phyloP scores from a whole-genome alignment of 306 rosid species.

The Casuarina cunninghamiana region DNA sequence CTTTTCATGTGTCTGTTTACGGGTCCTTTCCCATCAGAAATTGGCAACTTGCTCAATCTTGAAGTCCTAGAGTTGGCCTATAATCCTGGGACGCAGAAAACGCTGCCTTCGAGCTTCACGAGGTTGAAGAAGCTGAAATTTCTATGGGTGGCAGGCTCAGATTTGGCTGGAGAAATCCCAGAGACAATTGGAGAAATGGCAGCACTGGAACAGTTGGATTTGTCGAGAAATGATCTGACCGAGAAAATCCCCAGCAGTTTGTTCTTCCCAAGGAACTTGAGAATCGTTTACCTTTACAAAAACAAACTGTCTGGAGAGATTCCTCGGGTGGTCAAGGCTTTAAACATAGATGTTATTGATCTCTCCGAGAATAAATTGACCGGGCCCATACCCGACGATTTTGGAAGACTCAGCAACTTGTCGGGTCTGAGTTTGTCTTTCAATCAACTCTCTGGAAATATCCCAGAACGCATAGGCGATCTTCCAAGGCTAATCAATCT shows the following conservation, averaged over 20 bases:
- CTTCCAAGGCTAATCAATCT: constrained; percentile 48
- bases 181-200: constrained; percentile 50
- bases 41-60: constrained; percentile 60
- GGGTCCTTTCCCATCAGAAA: constrained; percentile 59
- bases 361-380: constrained; percentile 43
- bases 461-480: constrained; percentile 56
- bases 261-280: constrained; percentile 50
- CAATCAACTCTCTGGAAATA: constrained; percentile 55
- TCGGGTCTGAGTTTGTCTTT: constrained; percentile 27
- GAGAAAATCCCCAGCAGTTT: constrained; percentile 56
- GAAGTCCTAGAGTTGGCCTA: constrained; percentile 35
- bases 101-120: constrained; percentile 44
- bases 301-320: constrained; percentile 56
- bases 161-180: constrained; percentile 64
- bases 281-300: constrained; percentile 29
- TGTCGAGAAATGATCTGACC: constrained; percentile 32
- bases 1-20: constrained; percentile 28
- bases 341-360: constrained; percentile 42
- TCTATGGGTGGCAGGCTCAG: constrained; percentile 28
- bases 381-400: constrained; percentile 51
- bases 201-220: constrained; percentile 50
- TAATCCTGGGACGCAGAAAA: constrained; percentile 13
- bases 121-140: constrained; percentile 49
- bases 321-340: constrained; percentile 53
- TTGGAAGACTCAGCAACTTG: constrained; percentile 54